Percentiles rank a stretch among this genome's conserved stretches.
phyloP scores from a whole-genome alignment of 768 basidiomycete genomes.

The Suillus ampliporus region DNA sequence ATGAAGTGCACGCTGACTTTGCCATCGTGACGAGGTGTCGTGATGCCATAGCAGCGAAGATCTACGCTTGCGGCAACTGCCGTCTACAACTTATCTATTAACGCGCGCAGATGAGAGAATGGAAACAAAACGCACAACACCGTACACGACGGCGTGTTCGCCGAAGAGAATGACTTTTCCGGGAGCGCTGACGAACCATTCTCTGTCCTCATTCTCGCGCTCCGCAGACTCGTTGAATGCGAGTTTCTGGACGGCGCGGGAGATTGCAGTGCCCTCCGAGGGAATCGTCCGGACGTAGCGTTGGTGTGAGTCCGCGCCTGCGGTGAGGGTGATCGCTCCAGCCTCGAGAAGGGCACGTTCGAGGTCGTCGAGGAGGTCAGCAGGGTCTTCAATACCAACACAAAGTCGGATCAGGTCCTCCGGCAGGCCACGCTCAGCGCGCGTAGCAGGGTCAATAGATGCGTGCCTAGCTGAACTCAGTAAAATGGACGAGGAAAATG shows the following conservation, averaged over 20 bases:
- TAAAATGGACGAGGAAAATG: slow-evolving; percentile 9
- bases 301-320: slow-evolving; percentile 52
- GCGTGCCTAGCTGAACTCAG: slow-evolving; percentile 71
- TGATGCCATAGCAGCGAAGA: slow-evolving; percentile 91
- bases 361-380: slow-evolving; percentile 93
- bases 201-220: slow-evolving; percentile 45
- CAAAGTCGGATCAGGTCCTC: slow-evolving; percentile 98
- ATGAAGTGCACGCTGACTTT: slow-evolving; percentile 77
- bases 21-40: slow-evolving; percentile 74
- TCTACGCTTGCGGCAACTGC: slow-evolving; percentile 76
- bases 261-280: slow-evolving; percentile 43
- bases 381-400: slow-evolving; percentile 95
- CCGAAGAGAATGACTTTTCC: slow-evolving; percentile 99
- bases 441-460: slow-evolving; percentile 94
- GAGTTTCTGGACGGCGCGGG: slow-evolving; percentile 73
- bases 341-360: slow-evolving; percentile 91
- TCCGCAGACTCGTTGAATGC: slow-evolving; percentile 40
- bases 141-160: slow-evolving; percentile 98
- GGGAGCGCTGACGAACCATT: slow-evolving; percentile 93
- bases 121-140: slow-evolving; percentile 69
- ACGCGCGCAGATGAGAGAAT: slow-evolving; percentile 13
- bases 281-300: slow-evolving; percentile 50
- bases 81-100: background rate
- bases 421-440: slow-evolving; percentile 96
- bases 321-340: slow-evolving; percentile 76